phyloP scores from a whole-genome alignment of 441 rosid species.

The Pelargonium myrrhifolium region DNA sequence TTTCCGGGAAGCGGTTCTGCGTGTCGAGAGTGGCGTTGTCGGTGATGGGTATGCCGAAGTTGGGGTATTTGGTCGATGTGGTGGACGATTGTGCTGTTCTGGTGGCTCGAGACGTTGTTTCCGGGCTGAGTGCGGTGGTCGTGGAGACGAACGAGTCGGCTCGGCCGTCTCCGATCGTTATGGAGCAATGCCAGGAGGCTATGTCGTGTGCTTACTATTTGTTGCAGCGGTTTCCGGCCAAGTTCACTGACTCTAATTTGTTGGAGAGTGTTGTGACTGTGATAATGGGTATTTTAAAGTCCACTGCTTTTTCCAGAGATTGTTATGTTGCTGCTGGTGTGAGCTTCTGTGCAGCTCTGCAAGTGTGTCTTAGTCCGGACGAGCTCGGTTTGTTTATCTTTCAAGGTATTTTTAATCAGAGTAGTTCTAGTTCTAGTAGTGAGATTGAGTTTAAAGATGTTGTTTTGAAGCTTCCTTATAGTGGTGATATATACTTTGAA shows the following conservation, averaged over 20 bases:
- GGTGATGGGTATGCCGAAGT: conserved; percentile 80
- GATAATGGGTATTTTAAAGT: conserved; percentile 55
- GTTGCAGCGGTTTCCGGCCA: conserved; percentile 70
- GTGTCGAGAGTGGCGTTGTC: conserved; percentile 81
- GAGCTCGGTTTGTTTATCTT: conserved; percentile 69
- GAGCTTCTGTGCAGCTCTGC: conserved; percentile 74
- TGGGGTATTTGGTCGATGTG: conserved; percentile 68
- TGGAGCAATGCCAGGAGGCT: conserved; percentile 97
- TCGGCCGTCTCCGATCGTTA: conserved; percentile 77
- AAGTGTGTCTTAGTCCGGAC: conserved; percentile 58
- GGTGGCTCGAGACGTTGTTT: conserved; percentile 66
- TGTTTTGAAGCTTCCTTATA: conserved; percentile 54
- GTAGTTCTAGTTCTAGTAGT: conserved; percentile 23
- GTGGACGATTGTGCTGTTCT: conserved; percentile 63
- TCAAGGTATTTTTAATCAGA: conserved; percentile 52
- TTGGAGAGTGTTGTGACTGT: conserved; percentile 53
- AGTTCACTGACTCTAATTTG: conserved; percentile 38
- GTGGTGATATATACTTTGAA: conserved; percentile 56
- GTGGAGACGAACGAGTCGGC: conserved; percentile 50
- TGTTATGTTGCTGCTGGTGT: conserved; percentile 96
- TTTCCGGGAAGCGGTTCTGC: conserved; percentile 51
- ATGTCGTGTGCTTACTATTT: conserved; percentile 87
- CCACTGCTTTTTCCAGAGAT: conserved; percentile 67
- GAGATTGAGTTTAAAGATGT: conserved; percentile 30
- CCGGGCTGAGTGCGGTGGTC: conserved; percentile 59